Percentiles rank a stretch among this genome's conserved stretches.
Evolutionary conservation across 148 eudicot genomes (phyloP).

Genomic region (Dysphania ambrosioides): DNA sequence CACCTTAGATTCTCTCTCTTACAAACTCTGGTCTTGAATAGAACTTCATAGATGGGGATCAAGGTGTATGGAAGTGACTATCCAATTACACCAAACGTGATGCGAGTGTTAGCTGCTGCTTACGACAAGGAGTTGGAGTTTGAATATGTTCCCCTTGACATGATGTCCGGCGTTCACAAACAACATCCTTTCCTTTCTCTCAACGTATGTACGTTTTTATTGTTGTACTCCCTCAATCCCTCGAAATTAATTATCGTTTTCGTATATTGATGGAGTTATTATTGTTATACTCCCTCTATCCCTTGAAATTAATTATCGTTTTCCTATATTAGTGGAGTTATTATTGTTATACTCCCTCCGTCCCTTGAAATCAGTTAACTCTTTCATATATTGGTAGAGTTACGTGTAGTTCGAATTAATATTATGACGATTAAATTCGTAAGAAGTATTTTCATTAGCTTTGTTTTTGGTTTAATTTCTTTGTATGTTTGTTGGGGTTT

Average conservation of each 20-base stretch:
- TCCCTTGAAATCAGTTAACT: neutral
- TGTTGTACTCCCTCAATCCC: neutral
- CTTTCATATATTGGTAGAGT: no score
- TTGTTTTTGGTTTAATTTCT: no score
- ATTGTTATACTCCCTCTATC: neutral
- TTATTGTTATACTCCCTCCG: neutral
- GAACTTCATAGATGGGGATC: conserved; percentile 3
- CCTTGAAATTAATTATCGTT: neutral
- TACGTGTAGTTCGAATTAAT: neutral
- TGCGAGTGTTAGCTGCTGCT: conserved; percentile 11
- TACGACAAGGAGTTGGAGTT: conserved; percentile 22
- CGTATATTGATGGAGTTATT: no score
- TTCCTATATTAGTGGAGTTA: no score
- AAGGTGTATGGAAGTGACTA: conserved; percentile 19
- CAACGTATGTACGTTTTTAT: conserved; percentile 8
- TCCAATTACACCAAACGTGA: conserved; percentile 14
- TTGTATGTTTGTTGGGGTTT: no score
- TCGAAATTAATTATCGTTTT: neutral
- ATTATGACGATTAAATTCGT: no score
- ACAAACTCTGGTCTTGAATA: neutral
- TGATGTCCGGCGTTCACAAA: conserved; percentile 20
- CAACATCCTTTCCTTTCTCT: conserved; percentile 13
- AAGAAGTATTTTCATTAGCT: no score
- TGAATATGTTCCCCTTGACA: conserved; percentile 20
- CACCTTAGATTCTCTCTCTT: no score